Conservation (phyloP, 169 alveolate species). For the Eimeria acervulina region DNA sequence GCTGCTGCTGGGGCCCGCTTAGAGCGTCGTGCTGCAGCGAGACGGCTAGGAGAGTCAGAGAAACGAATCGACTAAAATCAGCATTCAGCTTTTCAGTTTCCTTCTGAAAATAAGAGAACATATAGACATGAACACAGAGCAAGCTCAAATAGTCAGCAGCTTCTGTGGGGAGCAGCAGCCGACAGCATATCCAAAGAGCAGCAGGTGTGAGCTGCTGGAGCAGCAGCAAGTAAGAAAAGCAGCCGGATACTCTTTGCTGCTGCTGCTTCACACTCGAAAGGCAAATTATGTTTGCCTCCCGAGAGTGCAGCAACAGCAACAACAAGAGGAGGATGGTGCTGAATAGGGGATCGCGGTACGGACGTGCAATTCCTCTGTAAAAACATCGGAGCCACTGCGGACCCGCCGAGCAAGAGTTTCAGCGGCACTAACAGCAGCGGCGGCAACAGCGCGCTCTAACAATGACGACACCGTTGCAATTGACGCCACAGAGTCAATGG, state of each 20-base stretch:
- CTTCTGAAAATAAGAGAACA: background rate
- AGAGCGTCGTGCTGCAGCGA: slow-evolving; percentile 65
- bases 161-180: background rate
- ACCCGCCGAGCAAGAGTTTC: background rate
- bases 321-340: background rate
- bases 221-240: background rate
- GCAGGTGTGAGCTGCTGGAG: background rate
- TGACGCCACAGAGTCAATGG: slow-evolving; percentile 26
- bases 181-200: background rate
- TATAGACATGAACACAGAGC: background rate
- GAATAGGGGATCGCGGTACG: background rate
- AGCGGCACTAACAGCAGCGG: slow-evolving; percentile 35
- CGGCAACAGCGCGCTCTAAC: slow-evolving; percentile 18
- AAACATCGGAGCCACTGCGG: background rate
- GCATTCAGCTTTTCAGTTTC: slow-evolving; percentile 3
- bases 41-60: slow-evolving; percentile 55
- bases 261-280: background rate
- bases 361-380: background rate
- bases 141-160: background rate
- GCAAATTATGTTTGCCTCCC: background rate
- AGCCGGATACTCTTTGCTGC: background rate
- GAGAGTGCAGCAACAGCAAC: background rate
- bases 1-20: slow-evolving; percentile 54
- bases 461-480: slow-evolving; percentile 5
- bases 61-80: slow-evolving; percentile 8